phyloP scores from a whole-genome alignment of 345 rosid species.

The Eucalyptus globulus region DNA sequence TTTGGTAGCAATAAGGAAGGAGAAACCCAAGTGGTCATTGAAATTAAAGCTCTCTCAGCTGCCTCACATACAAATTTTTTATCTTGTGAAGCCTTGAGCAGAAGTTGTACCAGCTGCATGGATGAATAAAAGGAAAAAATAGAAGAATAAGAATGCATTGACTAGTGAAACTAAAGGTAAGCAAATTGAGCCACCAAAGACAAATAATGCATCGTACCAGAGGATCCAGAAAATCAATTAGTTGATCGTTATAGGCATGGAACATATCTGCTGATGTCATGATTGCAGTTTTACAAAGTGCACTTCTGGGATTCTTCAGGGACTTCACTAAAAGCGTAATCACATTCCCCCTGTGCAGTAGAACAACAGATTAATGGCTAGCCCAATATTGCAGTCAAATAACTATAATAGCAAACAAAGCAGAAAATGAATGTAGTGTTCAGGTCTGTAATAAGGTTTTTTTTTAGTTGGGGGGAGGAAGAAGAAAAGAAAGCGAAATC shows the following conservation, averaged over 20 bases:
- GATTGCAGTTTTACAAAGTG: conserved; percentile 90
- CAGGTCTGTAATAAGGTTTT: neutral
- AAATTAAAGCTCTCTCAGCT: conserved; percentile 72
- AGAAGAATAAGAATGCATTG: neutral
- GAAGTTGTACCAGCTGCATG: conserved; percentile 81
- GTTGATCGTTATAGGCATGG: conserved; percentile 48
- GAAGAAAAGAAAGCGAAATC: neutral
- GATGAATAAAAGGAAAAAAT: neutral
- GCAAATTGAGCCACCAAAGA: neutral
- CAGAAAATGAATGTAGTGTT: neutral
- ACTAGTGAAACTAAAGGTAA: neutral
- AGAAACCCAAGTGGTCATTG: conserved; percentile 69
- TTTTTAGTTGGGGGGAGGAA: neutral
- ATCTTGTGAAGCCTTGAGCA: conserved; percentile 94
- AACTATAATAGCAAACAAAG: neutral
- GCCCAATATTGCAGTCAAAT: neutral
- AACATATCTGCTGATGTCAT: conserved; percentile 88
- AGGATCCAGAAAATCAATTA: conserved; percentile 68
- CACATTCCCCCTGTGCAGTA: conserved; percentile 47
- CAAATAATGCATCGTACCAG: conserved; percentile 28
- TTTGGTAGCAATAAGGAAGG: conserved; percentile 52
- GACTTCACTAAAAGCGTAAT: conserved; percentile 75
- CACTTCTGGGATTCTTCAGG: conserved; percentile 95
- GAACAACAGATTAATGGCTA: neutral
- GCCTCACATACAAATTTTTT: conserved; percentile 96